Percentiles rank a stretch among this genome's conserved stretches.
Evolutionary conservation across 208 protist genomes (phyloP).

Genomic region (Blechomonas ayalai): DNA sequence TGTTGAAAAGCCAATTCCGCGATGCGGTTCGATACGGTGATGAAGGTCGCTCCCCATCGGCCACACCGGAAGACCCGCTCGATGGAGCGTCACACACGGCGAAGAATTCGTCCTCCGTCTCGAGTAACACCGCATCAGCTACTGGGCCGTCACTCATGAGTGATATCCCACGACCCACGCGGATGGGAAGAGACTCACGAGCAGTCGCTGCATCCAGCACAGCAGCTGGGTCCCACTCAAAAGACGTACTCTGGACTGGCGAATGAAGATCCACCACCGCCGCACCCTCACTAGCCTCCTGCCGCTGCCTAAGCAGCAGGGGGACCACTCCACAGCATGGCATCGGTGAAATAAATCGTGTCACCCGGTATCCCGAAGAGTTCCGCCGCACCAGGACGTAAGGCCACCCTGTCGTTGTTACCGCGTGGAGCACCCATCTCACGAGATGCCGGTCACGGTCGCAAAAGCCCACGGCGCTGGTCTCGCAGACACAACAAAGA

Average conservation of each 20-base stretch:
- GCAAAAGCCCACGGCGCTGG: conserved; percentile 3
- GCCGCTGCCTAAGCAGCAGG: no score
- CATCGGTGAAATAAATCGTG: no score
- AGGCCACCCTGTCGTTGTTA: conserved; percentile 23
- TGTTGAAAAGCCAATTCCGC: conserved; percentile 43
- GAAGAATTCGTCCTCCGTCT: conserved; percentile 7
- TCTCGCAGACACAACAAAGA: conserved; percentile 24
- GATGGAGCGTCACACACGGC: neutral
- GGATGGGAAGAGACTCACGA: conserved; percentile 1
- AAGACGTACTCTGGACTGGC: conserved; percentile 2
- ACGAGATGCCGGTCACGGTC: neutral
- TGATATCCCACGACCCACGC: neutral
- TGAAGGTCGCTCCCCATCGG: no score
- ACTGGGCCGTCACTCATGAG: no score
- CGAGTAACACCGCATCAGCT: conserved; percentile 11
- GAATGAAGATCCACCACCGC: conserved; percentile 9
- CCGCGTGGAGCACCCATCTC: conserved; percentile 9
- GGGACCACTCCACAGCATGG: no score
- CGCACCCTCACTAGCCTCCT: conserved; percentile 2
- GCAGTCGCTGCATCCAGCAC: conserved; percentile 1
- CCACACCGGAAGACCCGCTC: no score
- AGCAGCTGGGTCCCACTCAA: conserved; percentile 13
- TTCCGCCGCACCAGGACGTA: conserved; percentile 28
- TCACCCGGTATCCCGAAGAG: no score
- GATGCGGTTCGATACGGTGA: neutral